These are phyloP conservation scores for Flaveria trinervia DNA, from an alignment of 129 eudicot genomes.

Conservation along the genomic window DNA sequence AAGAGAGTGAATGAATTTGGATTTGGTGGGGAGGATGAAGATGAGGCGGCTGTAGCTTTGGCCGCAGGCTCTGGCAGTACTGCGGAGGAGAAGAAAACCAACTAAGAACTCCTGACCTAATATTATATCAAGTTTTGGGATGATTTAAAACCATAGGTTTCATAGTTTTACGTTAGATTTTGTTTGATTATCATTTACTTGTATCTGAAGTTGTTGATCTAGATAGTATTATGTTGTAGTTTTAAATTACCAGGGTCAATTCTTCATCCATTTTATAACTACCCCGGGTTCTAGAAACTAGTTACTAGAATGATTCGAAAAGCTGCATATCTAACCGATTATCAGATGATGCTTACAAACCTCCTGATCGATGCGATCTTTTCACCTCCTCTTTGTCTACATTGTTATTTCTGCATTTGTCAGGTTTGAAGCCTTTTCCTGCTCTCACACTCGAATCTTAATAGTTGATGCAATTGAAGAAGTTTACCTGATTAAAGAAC, in stretches of 20 bases:
- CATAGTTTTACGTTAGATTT: neutral
- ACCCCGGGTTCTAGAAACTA: too few species aligned
- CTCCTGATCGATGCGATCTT: too few species aligned
- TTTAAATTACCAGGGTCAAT: neutral
- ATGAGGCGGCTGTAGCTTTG: conserved; percentile 37
- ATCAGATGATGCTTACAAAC: too few species aligned
- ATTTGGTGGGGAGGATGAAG: conserved; percentile 80
- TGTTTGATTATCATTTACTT: conserved; percentile 25
- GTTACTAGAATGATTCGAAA: too few species aligned
- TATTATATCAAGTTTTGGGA: conserved; percentile 38
- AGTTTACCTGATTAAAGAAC: too few species aligned
- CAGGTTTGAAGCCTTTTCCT: too few species aligned
- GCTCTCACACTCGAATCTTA: too few species aligned
- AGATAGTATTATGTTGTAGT: conserved; percentile 24
- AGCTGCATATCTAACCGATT: too few species aligned
- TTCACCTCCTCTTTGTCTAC: too few species aligned
- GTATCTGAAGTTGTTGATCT: neutral
- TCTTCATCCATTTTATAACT: too few species aligned
- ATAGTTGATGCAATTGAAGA: too few species aligned
- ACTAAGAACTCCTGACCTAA: conserved; percentile 39
- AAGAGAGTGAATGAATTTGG: conserved; percentile 96
- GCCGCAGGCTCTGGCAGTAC: conserved; percentile 2
- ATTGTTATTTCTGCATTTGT: too few species aligned
- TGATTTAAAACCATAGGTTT: conserved; percentile 19
- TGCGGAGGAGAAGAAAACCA: conserved; percentile 84